phyloP scores from a whole-genome alignment of 352 stramenopile species.

The Pythium brachiatum region DNA sequence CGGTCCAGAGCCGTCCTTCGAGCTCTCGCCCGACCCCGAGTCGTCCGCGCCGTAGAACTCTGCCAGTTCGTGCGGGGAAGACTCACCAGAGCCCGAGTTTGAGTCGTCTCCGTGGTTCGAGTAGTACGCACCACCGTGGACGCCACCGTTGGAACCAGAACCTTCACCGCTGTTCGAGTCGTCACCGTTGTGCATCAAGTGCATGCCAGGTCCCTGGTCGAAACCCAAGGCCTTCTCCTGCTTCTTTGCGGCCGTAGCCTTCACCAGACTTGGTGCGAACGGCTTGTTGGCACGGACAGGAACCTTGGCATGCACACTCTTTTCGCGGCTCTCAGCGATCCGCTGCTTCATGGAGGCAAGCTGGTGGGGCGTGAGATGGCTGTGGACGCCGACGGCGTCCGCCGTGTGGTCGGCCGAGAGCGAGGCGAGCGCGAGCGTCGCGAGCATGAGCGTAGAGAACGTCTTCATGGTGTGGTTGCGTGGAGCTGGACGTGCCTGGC shows the following conservation, averaged over 20 bases:
- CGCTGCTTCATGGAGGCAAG: slow-evolving; percentile 2
- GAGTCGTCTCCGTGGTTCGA: not conserved
- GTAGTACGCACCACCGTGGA: not conserved
- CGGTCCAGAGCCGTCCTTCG: not conserved
- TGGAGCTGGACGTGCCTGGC: not conserved
- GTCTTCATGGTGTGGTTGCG: slow-evolving; percentile 15
- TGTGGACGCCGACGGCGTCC: not conserved
- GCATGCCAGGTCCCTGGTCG: not conserved
- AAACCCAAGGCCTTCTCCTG: slow-evolving; percentile 3
- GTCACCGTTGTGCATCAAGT: not conserved
- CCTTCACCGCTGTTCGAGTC: slow-evolving; percentile 1
- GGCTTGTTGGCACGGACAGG: not conserved
- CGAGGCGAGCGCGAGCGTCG: slow-evolving; percentile 15
- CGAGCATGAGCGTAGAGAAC: slow-evolving; percentile 7
- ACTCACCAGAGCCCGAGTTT: not conserved
- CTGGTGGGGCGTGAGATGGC: not conserved
- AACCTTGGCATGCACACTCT: not conserved
- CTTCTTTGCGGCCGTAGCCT: not conserved
- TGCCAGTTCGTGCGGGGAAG: not conserved
- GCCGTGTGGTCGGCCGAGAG: slow-evolving; percentile 6
- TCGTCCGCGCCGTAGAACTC: not conserved
- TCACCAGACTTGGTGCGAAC: not conserved
- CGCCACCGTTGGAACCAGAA: not conserved
- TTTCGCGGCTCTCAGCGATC: not conserved
- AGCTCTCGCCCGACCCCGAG: not conserved